These are phyloP conservation scores for Talaromyces sp. DNA, from an alignment of 2,329 filamentous ascomycete genomes.

Conservation along the genomic window DNA sequence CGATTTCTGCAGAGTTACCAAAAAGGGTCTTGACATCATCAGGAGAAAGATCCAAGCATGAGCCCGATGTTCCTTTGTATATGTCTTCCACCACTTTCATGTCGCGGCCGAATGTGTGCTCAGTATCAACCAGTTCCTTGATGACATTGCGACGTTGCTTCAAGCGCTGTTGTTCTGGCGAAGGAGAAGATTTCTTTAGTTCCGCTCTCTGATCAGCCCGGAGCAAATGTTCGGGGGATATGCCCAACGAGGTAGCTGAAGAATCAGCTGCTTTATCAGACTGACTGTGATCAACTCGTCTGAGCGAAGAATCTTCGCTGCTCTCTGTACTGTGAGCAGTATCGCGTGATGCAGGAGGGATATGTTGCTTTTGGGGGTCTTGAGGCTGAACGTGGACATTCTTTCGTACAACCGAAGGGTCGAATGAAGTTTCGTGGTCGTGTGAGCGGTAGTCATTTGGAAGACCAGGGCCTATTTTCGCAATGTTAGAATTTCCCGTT, in stretches of 20 bases:
- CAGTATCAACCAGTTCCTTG: constrained; percentile 90
- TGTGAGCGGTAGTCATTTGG: constrained; percentile 18
- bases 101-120: constrained; percentile 86
- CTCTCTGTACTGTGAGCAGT: constrained; percentile 30
- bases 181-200: constrained; percentile 35
- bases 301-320: constrained; percentile 43
- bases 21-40: constrained; percentile 91
- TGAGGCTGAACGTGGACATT: not conserved
- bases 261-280: constrained; percentile 39
- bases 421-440: not conserved
- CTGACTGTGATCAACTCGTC: constrained; percentile 28
- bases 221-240: constrained; percentile 32
- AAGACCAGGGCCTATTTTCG: constrained; percentile 44
- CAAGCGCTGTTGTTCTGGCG: constrained; percentile 58
- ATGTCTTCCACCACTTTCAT: constrained; percentile 98
- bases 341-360: not conserved
- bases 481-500: not conserved
- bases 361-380: not conserved
- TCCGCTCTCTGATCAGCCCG: constrained; percentile 19
- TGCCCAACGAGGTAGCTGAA: constrained; percentile 41
- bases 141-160: constrained; percentile 81
- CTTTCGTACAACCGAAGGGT: not conserved
- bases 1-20: constrained; percentile 88
- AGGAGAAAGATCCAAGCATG: constrained; percentile 74
- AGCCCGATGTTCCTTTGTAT: constrained; percentile 89